phyloP scores from a whole-genome alignment of 192 early-diverging fungal genomes.

The Lunasporangiospora selenospora region DNA sequence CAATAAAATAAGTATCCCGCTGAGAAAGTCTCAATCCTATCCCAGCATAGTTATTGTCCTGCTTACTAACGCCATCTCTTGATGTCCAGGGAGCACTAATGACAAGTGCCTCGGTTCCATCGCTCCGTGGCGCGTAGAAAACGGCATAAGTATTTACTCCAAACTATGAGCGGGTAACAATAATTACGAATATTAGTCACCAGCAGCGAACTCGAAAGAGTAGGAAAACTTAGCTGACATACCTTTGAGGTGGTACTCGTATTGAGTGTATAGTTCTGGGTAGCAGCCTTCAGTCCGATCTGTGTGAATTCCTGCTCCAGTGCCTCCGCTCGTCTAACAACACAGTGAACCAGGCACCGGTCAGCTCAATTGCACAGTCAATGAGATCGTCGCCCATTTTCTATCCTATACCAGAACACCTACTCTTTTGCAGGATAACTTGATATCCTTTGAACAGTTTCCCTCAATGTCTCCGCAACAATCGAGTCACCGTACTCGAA shows the following conservation, averaged over 20 bases:
- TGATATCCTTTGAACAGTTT: constrained; percentile 44
- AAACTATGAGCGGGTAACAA: constrained; percentile 3
- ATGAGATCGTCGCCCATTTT: neutral
- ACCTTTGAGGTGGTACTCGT: constrained; percentile 42
- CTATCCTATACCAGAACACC: neutral
- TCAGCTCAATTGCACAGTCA: no score
- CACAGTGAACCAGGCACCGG: neutral
- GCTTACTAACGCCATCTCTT: constrained; percentile 52
- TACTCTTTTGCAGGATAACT: constrained; percentile 39
- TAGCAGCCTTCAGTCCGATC: constrained; percentile 60
- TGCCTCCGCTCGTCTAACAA: constrained; percentile 53
- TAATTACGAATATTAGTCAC: no score
- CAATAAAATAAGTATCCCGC: no score
- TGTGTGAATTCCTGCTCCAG: constrained; percentile 54
- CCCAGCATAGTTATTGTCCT: no score
- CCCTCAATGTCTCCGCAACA: constrained; percentile 52
- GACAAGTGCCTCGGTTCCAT: constrained; percentile 89
- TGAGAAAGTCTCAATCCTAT: no score
- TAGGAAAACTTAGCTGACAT: no score
- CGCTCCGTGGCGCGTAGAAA: constrained; percentile 79
- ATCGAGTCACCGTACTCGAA: constrained; percentile 53
- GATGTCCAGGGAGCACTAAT: constrained; percentile 84
- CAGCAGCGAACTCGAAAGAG: no score
- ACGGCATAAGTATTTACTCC: constrained; percentile 86
- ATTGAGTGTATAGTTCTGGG: constrained; percentile 55